Percentiles rank a stretch among this genome's conserved stretches.
These are phyloP conservation scores for Luzula sylvatica DNA, from an alignment of 176 grass and related monocot genomes.

Conservation along the genomic window DNA sequence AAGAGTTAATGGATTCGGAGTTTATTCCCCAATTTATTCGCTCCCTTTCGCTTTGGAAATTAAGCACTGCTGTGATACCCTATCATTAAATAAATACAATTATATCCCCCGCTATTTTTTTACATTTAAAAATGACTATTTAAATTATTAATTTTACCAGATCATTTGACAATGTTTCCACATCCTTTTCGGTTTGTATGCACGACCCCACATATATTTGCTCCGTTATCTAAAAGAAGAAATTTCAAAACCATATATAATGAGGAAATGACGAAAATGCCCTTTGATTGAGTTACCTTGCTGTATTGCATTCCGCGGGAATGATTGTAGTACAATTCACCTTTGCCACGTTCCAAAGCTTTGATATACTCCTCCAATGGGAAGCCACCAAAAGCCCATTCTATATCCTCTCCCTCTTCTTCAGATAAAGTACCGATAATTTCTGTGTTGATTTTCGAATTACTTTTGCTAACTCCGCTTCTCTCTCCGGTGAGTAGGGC, in stretches of 20 bases:
- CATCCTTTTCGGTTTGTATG: conserved; percentile 89
- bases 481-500: conserved; percentile 36
- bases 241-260: not conserved
- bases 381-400: conserved; percentile 91
- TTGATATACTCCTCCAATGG: conserved; percentile 95
- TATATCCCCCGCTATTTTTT: too few relatives aligned
- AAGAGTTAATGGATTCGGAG: conserved; percentile 69
- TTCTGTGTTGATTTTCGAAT: conserved; percentile 36
- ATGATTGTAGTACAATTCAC: conserved; percentile 95
- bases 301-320: conserved; percentile 91
- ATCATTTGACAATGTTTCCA: conserved; percentile 65
- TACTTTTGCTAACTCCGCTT: conserved; percentile 29
- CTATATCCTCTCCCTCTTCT: conserved; percentile 41
- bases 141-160: conserved; percentile 44
- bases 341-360: conserved; percentile 86
- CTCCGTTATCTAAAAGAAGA: conserved; percentile 65
- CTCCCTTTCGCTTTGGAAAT: conserved; percentile 96
- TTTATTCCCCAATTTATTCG: conserved; percentile 85
- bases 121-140: not conserved
- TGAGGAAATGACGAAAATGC: not conserved
- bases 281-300: conserved; percentile 39
- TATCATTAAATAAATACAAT: conserved; percentile 20
- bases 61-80: conserved; percentile 94
- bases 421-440: conserved; percentile 62
- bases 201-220: conserved; percentile 96